Base-by-base conservation (phyloP, 192 early-diverging fungal species). In the Umbelopsis sp. region DNA sequence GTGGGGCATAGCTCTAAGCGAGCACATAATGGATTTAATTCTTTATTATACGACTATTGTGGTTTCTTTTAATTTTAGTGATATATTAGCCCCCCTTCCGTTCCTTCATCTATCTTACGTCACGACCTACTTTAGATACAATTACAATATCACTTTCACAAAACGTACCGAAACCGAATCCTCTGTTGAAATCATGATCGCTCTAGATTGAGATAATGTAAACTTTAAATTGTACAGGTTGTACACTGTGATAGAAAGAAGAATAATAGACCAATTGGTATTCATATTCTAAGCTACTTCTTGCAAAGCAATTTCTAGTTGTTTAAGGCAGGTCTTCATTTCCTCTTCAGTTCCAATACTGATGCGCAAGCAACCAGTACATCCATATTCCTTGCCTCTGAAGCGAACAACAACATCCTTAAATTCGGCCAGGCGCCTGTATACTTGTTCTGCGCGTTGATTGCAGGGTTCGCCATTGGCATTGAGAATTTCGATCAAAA, bases 321-420 rank as follows among this genome's bases (percentile, higher is more conserved):
- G 80, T n/a, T 75, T 74, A 43, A 96, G 77, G 65, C 98, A 81
- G 3, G 72, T 70, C 44, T 77, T 72, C 79, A 96, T 98, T 71
- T 99, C 96, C 45, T 92, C 88, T 4, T 81, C 76, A 0, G 92
- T 97, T 21, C 98, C 97, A 31, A 99, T 89, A 3, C 95, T 99
- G 68, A 99, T 91, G 75, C 98, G 86, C 76, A 99, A 72, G 77
- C 97, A 98, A 1, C 94, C 98, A 53, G 88, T 84, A 73, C 97
- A 99, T 12, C 98, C 98, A 68, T 86, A 73, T 78, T 99, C 98
- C 22, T 79, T 88, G 26, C 98, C 98, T 71, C 98, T 84, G 84
- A 91, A 99, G 32, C 98, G 85, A 20, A 99, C 96, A 0, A 99
- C 98, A 6, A 98, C 89, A n/a, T 91, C 90, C 53, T 87, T 72